Conservation (phyloP, 139 green algal genomes). For the Chlorella sorokiniana region DNA sequence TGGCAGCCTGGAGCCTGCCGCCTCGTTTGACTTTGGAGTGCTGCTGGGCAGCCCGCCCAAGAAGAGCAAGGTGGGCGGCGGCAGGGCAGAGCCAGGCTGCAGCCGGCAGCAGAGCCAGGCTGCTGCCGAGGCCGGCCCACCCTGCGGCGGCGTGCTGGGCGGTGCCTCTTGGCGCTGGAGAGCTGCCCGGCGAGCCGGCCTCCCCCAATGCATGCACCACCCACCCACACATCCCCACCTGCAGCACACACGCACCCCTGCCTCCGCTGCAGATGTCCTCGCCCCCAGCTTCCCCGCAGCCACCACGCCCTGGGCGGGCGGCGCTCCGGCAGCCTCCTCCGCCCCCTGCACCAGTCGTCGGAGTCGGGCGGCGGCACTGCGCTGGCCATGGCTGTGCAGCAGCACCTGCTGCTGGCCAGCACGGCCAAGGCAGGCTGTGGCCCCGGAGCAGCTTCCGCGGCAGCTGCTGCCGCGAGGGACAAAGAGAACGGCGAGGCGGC, state of each 20-base stretch:
- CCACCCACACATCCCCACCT: no score
- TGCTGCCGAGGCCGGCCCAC: no score
- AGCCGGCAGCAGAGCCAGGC: no score
- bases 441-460: not conserved
- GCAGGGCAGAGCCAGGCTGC: not conserved
- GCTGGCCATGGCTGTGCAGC: constrained; percentile 17
- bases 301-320: not conserved
- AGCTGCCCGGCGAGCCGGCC: not conserved
- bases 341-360: not conserved
- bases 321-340: not conserved
- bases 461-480: not conserved
- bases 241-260: not conserved
- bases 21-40: constrained; percentile 17
- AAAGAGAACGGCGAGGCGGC: not conserved
- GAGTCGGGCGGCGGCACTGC: not conserved
- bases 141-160: no score
- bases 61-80: constrained; percentile 3
- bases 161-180: no score
- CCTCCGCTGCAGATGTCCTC: not conserved
- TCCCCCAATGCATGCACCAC: no score
- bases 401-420: constrained; percentile 21
- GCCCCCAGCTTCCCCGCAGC: not conserved
- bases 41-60: constrained; percentile 26
- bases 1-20: not conserved
- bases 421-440: constrained; percentile 3